Evolutionary conservation across 139 green algal genomes (phyloP).

Genomic region (Chara braunii): DNA sequence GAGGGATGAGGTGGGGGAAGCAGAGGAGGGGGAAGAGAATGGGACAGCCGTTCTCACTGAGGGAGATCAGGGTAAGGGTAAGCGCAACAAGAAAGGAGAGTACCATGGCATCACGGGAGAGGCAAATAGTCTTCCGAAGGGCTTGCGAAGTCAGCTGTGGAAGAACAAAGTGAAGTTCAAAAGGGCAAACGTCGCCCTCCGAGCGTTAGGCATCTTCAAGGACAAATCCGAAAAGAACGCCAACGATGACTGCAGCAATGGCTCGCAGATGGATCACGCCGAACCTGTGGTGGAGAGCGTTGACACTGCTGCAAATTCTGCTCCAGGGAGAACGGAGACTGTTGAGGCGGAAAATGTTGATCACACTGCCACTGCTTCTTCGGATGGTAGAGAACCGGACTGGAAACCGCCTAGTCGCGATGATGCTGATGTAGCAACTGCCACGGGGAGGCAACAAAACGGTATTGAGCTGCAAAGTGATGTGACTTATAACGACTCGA

Average conservation of each 20-base stretch:
- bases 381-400: too few species aligned
- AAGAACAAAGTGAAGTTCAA: constrained; percentile 1
- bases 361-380: background rate
- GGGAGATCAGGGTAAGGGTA: background rate
- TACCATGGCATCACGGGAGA: background rate
- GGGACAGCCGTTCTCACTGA: background rate
- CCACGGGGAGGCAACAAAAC: too few species aligned
- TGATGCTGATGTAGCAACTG: too few species aligned
- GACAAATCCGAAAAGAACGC: too few species aligned
- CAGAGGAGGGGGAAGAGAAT: background rate
- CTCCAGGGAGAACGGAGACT: background rate
- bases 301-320: background rate
- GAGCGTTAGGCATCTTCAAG: background rate
- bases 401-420: too few species aligned
- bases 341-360: constrained; percentile 1
- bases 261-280: background rate
- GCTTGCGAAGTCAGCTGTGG: constrained; percentile 26
- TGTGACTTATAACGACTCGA: too few species aligned
- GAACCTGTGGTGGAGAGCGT: constrained; percentile 4
- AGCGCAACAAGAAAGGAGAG: background rate
- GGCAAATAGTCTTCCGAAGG: constrained; percentile 18
- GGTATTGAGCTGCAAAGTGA: too few species aligned
- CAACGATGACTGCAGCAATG: background rate
- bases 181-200: constrained; percentile 6
- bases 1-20: background rate